These are phyloP conservation scores for Chrysoporthe austroafricana DNA, from an alignment of 2,329 filamentous ascomycete species.

Conservation along the genomic window DNA sequence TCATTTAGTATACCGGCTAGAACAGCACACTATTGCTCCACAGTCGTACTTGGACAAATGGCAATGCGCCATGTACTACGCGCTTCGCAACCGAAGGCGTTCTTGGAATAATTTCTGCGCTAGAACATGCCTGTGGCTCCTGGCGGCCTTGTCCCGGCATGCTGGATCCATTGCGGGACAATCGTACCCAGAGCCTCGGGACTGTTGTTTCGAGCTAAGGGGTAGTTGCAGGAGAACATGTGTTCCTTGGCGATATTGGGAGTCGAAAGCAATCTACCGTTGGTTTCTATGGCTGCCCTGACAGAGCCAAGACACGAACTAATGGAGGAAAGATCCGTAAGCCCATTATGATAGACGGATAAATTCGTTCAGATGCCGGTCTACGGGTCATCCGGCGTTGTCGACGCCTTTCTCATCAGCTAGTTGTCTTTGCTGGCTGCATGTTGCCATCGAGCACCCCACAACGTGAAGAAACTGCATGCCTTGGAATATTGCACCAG, in stretches of 20 bases:
- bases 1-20: neutral
- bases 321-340: neutral
- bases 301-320: conserved; percentile 15
- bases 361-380: neutral
- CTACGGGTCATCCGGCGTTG: neutral
- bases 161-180: conserved; percentile 15
- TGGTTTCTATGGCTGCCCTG: too few species aligned
- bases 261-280: too few species aligned
- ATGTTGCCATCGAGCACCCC: neutral
- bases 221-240: neutral
- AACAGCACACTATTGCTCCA: conserved; percentile 18
- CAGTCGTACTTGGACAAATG: conserved; percentile 22
- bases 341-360: neutral
- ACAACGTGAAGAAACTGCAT: neutral
- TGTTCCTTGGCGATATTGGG: neutral
- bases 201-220: conserved; percentile 5
- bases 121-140: conserved; percentile 21
- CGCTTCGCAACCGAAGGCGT: conserved; percentile 17
- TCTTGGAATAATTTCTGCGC: conserved; percentile 18
- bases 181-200: conserved; percentile 25
- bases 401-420: neutral
- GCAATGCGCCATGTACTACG: conserved; percentile 26
- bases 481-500: neutral
- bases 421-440: neutral
- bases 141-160: neutral